These are phyloP conservation scores for Botrytis porri DNA, from an alignment of 2,329 filamentous ascomycete species.

Conservation along the genomic window DNA sequence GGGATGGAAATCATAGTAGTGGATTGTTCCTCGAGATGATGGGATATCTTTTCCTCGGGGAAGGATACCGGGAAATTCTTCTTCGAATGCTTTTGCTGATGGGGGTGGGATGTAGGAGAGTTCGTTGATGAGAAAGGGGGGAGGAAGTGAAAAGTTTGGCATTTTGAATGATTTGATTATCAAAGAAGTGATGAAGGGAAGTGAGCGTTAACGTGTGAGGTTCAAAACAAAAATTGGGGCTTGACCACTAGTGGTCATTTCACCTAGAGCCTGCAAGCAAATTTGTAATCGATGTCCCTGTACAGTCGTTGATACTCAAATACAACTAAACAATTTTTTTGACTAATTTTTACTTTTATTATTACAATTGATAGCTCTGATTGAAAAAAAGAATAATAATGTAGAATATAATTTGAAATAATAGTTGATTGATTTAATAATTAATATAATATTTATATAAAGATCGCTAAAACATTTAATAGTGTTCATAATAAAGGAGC, in stretches of 20 bases:
- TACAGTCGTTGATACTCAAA: too few species aligned
- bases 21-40: constrained; percentile 22
- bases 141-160: not conserved
- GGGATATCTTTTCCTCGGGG: constrained; percentile 8
- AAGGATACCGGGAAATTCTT: not conserved
- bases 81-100: not conserved
- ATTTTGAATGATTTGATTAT: not conserved
- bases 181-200: not conserved
- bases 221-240: not conserved
- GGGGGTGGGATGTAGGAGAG: not conserved
- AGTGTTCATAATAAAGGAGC: too few species aligned
- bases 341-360: too few species aligned
- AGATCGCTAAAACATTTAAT: too few species aligned
- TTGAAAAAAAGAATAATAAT: too few species aligned
- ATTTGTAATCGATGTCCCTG: not conserved
- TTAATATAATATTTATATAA: too few species aligned
- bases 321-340: too few species aligned
- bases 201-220: not conserved
- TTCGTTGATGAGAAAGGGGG: not conserved
- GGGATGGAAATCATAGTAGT: constrained; percentile 22
- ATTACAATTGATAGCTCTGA: too few species aligned
- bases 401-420: too few species aligned
- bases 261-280: not conserved
- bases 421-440: too few species aligned
- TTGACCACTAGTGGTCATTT: not conserved